A percentile compares a stretch with the other conserved stretches of the same genome.
These are phyloP conservation scores for Botryosphaeria dothidea DNA, from an alignment of 2,329 filamentous ascomycete species.

Conservation along the genomic window DNA sequence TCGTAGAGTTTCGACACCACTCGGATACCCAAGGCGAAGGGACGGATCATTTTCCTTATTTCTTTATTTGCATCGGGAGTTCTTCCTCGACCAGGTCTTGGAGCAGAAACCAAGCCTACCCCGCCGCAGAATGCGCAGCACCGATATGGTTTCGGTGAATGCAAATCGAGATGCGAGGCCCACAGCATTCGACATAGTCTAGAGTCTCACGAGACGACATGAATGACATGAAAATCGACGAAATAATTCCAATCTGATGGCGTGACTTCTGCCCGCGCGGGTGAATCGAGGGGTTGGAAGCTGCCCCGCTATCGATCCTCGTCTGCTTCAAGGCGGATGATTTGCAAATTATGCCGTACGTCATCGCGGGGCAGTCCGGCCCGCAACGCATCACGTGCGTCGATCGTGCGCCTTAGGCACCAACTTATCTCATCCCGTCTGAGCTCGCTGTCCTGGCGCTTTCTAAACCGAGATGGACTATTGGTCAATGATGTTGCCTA, in stretches of 20 bases:
- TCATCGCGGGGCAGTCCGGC: too few species aligned
- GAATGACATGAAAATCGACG: constrained; percentile 19
- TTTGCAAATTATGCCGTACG: too few species aligned
- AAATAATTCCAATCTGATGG: too few species aligned
- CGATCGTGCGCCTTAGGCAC: too few species aligned
- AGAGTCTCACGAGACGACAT: constrained; percentile 9
- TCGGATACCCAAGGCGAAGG: constrained; percentile 11
- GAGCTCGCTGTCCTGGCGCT: too few species aligned
- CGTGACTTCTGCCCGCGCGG: too few species aligned
- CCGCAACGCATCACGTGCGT: too few species aligned
- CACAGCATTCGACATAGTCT: neutral
- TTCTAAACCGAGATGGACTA: too few species aligned
- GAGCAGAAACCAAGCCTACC: neutral
- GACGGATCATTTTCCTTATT: neutral
- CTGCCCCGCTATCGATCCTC: neutral
- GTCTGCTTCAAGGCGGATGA: too few species aligned
- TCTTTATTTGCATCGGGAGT: neutral
- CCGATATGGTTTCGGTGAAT: constrained; percentile 2
- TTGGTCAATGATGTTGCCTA: too few species aligned
- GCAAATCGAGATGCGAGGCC: neutral
- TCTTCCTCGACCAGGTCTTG: neutral
- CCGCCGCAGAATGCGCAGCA: neutral
- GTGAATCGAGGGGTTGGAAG: neutral
- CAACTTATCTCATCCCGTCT: too few species aligned
- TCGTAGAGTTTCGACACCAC: neutral